These are phyloP conservation scores for Boeremia lycopersici DNA, from an alignment of 2,329 filamentous ascomycete species.

Conservation along the genomic window DNA sequence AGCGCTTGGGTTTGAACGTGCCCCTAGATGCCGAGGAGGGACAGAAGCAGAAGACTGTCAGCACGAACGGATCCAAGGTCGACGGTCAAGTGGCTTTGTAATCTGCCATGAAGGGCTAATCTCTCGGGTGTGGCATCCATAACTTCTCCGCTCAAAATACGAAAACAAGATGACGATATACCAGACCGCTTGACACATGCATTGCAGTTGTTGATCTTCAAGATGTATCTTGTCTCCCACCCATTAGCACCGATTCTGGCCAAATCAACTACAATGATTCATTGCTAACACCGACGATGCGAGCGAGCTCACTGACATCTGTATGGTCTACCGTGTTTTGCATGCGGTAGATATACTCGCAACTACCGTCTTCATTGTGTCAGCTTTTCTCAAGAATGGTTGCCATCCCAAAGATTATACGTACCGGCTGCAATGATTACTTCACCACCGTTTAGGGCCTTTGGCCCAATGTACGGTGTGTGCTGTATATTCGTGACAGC, in stretches of 20 bases:
- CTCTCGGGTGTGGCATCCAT: neutral
- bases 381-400: neutral
- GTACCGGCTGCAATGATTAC: slow-evolving; percentile 26
- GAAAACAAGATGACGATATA: neutral
- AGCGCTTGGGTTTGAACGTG: slow-evolving; percentile 30
- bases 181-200: too few relatives aligned
- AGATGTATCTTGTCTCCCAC: too few relatives aligned
- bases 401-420: neutral
- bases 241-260: too few relatives aligned
- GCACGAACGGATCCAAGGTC: neutral
- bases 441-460: slow-evolving; percentile 32
- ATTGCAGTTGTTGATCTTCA: too few relatives aligned
- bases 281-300: neutral
- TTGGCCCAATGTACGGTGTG: slow-evolving; percentile 28
- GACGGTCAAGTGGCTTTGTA: neutral
- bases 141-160: neutral
- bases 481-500: slow-evolving; percentile 26
- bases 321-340: slow-evolving; percentile 36
- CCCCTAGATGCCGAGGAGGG: slow-evolving; percentile 27
- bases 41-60: slow-evolving; percentile 12
- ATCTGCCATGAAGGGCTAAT: neutral
- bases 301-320: slow-evolving; percentile 21
- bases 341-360: slow-evolving; percentile 35
- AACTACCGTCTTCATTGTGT: slow-evolving; percentile 19
- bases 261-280: too few relatives aligned